Evolutionary conservation across 1,284 basidiomycete genomes (phyloP), one percentile per base, ranked within the genome.

Genomic region (Ceratobasidium sp.): DNA sequence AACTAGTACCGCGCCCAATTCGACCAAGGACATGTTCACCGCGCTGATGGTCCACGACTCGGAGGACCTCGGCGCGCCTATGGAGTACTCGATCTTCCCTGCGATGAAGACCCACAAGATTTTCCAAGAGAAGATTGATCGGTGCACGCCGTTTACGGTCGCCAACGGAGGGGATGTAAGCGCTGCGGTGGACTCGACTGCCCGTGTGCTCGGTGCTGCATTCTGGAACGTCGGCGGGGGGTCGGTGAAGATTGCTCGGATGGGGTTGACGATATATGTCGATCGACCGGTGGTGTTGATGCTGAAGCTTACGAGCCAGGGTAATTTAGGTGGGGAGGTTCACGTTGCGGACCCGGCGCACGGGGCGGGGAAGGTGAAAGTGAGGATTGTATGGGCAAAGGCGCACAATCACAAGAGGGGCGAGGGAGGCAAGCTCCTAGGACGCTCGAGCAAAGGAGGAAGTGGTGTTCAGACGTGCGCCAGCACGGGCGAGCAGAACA

Each of bases 51-150:
- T 86, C 31, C 89, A 90, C 78, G 79, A 76, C 73, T 22, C 71
- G n/a, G 47, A 79, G 45, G 76, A 82, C 48, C 77, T 81, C 8
- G 76, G 75, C 27, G 76, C 80, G 0, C 82, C 87, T 0, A 79
- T 86, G 22, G 83, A 87, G 4, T 92, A 91, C 79, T 84, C 85
- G 15, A 82, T 85, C 53, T 90, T 87, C 81, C 90, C 90, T 33
- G 88, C 57, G 14, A 73, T 59, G 29, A 15, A 24, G 3, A 53
- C 59, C 6, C 5, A 73, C 24, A 22, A 44, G 33, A 47, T 27
- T 17, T 73, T 73, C 45, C 19, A 62, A 31, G 57, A 63, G 57
- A 73, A 73, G 36, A 56, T 48, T 17, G 59, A 62, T 19, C 1
- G 2, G 22, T 33, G 47, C 15, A 53, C 22, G 11, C 69, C 69